phyloP scores from a whole-genome alignment of 2,329 filamentous ascomycete genomes.

The Sclerotinia nivalis region DNA sequence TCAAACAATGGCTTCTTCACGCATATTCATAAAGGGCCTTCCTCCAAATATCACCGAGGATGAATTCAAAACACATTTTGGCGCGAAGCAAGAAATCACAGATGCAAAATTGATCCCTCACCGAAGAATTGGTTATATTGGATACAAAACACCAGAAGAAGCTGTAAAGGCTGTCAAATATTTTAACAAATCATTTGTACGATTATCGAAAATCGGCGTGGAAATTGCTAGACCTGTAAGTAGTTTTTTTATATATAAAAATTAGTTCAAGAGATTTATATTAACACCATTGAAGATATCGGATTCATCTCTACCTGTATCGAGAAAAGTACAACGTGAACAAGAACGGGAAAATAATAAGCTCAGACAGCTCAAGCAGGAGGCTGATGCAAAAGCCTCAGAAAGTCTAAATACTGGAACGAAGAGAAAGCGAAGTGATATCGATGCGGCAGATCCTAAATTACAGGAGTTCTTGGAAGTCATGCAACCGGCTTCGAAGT shows the following conservation, averaged over 20 bases:
- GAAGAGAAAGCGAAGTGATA: constrained; percentile 67
- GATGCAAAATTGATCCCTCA: constrained; percentile 90
- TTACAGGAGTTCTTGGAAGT: constrained; percentile 82
- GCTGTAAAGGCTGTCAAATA: constrained; percentile 85
- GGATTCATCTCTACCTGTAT: constrained; percentile 43
- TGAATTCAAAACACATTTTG: constrained; percentile 88
- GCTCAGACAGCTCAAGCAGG: constrained; percentile 29
- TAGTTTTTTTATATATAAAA: constrained; percentile 24
- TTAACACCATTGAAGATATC: constrained; percentile 37
- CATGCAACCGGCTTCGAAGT: constrained; percentile 69
- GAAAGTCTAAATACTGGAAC: constrained; percentile 43
- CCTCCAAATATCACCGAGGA: constrained; percentile 83
- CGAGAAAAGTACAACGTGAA: constrained; percentile 44
- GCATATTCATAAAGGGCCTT: constrained; percentile 76
- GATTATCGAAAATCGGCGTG: constrained; percentile 90
- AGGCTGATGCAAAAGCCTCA: constrained; percentile 34
- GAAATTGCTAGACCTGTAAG: constrained; percentile 82
- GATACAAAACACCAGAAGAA: constrained; percentile 80
- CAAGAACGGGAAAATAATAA: constrained; percentile 38
- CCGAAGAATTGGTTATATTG: constrained; percentile 91
- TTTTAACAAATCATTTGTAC: constrained; percentile 93
- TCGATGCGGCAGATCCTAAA: constrained; percentile 70
- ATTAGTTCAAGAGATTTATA: neutral
- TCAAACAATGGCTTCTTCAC: constrained; percentile 53
- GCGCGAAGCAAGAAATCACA: constrained; percentile 72